Percentiles rank a stretch among this genome's conserved stretches.
phyloP scores from a whole-genome alignment of 2,329 filamentous ascomycete genomes.

The Rhexocercosporidium sp. region DNA sequence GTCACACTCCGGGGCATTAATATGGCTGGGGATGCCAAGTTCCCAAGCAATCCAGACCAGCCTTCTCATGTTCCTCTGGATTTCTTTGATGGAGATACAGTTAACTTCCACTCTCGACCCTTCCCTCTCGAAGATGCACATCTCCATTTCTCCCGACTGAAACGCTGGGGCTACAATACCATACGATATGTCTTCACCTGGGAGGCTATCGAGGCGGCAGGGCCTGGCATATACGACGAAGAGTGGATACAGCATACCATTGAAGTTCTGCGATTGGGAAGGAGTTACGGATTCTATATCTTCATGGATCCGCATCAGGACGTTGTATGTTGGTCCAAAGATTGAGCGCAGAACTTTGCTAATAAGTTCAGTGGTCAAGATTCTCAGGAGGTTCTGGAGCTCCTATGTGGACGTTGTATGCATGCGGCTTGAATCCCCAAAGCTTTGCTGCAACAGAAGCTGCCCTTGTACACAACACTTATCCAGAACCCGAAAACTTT shows the following conservation, averaged over 20 bases:
- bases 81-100: constrained; percentile 92
- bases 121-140: constrained; percentile 85
- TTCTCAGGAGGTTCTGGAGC: constrained; percentile 94
- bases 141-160: constrained; percentile 83
- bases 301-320: constrained; percentile 99
- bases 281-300: constrained; percentile 90
- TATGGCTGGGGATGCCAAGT: constrained; percentile 87
- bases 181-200: constrained; percentile 97
- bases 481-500: constrained; percentile 80
- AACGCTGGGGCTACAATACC: constrained; percentile 92
- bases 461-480: constrained; percentile 93
- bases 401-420: constrained; percentile 97
- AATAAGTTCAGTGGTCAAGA: constrained; percentile 73
- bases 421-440: constrained; percentile 86
- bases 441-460: constrained; percentile 87
- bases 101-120: constrained; percentile 86
- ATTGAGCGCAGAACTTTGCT: constrained; percentile 29
- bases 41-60: constrained; percentile 78
- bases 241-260: constrained; percentile 93
- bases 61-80: constrained; percentile 78
- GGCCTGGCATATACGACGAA: constrained; percentile 91
- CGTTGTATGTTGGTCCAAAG: constrained; percentile 65
- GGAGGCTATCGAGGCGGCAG: constrained; percentile 96
- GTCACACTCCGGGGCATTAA: constrained; percentile 94
- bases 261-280: constrained; percentile 79